Base-by-base conservation (phyloP, 1,139 yeast genomes). In the Geotrichum phurueaensis region DNA sequence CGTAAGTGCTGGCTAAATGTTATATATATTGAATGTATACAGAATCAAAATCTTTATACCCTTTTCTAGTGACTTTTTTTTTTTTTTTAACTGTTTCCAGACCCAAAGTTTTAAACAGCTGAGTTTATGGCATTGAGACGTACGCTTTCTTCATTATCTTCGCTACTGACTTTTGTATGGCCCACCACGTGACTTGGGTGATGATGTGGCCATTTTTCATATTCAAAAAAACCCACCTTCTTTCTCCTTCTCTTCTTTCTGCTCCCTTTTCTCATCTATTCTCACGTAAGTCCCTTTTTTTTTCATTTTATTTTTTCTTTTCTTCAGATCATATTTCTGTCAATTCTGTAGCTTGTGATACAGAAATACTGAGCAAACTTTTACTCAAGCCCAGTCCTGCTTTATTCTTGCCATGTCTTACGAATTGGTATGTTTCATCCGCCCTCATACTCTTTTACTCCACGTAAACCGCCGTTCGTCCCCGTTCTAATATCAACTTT, bases 131-230 rank as follows among this genome's bases (percentile, higher is more conserved):
- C 31, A 27, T 7, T 27, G 31, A 27, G 27, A 25, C 27, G 5
- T 25, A 25, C 27, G 4, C 27, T 27, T 27, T 4, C 31, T 5
- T 27, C 31, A 27, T 27, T 27, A 7, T 27, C 31, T 25, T 25
- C 27, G 5, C 27, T 3, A 27, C 31, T 27, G 31, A 43, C 22
- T 43, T n/a, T 43, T 43, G 48, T 20, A n/a, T 43, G 22, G 48
- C 9, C 1, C 6, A n/a, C 18, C 54, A 52, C 54, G 54, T 52
- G 54, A 33, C 22, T 52, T 20, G 33, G 13, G 2, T 52, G 54
- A 52, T 52, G 54, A 52, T 52, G 54, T 52, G 54, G 54, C 54
- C 54, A 52, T 36, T 52, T 31, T 25, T 18, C 13, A 29, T 6
- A 3, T 18, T 27, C 20, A 20, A 43, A 9, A 29, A 23, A 27